Base-by-base conservation (phyloP, 2,329 filamentous ascomycete species). In the Ascochyta clinopodiicola region DNA sequence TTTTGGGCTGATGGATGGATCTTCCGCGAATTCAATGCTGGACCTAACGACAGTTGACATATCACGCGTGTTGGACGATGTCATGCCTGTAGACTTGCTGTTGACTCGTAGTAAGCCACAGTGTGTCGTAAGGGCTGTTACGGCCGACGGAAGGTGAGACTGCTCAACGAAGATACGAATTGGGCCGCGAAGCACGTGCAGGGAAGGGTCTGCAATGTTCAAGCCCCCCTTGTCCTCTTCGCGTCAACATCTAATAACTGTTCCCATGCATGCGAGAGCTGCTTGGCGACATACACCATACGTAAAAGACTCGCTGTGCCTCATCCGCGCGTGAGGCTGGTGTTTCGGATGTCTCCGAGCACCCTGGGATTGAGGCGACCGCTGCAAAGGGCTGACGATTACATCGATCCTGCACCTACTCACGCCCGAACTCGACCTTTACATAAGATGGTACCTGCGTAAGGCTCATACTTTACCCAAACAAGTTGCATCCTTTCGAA, bases 261-360 rank as follows among this genome's bases (percentile, higher is more conserved):
- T 54, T 22, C 24, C 40, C 19, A 21, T 34, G 21, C 27, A 44
- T 39, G n/a, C 45, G 29, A 25, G 39, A 45, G 45, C 29, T 55
- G 35, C 51, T 49, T 49, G 45, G 51, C 40, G 22, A 21, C 13
- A 36, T 13, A 36, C 25, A n/a, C 10, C 37, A 29, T 13, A n/a
- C 27, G 31, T 3, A 29, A 39, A 40, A 31, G 10, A n/a, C 4
- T 25, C n/a, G 8, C 40, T 25, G 40, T 40, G 42, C 46, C 36
- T 46, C 37, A 3, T 15, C n/a, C 29, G 21, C 15, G 38, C 25
- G 38, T 38, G 36, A 39, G 21, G 37, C 21, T 32, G 31, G 29
- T 10, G 25, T 43, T 38, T 38, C 25, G 25, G 24, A 32, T 38
- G 25, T 3, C 34, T 38, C 37, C 32, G 25, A 36, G 15, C 4